These are phyloP conservation scores for Ceratocystis colombiana DNA, from an alignment of 2,329 filamentous ascomycete genomes.

Conservation along the genomic window DNA sequence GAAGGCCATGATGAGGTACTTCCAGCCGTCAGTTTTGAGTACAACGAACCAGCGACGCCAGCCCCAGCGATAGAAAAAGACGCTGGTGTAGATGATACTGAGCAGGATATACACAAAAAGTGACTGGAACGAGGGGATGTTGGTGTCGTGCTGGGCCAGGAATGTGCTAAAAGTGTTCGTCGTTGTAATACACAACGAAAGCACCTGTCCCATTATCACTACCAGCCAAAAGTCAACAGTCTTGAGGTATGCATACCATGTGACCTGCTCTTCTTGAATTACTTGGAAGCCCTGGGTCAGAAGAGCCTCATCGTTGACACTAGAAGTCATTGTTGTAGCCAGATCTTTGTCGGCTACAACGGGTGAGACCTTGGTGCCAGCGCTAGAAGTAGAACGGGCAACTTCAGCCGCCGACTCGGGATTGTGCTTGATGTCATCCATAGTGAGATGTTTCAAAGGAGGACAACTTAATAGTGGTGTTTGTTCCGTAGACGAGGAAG, in stretches of 20 bases:
- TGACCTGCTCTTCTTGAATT: conserved; percentile 44
- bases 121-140: conserved; percentile 89
- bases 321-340: conserved; percentile 14
- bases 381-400: conserved; percentile 24
- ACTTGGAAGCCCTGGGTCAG: conserved; percentile 44
- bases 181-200: conserved; percentile 79
- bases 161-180: conserved; percentile 86
- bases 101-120: conserved; percentile 90
- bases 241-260: conserved; percentile 64
- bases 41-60: conserved; percentile 57
- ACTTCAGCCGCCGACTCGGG: background rate
- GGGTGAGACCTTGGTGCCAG: conserved; percentile 20
- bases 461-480: conserved; percentile 20
- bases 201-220: conserved; percentile 67
- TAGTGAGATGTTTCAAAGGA: conserved; percentile 26
- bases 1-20: conserved; percentile 85
- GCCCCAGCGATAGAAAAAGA: conserved; percentile 72
- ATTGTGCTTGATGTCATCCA: conserved; percentile 7
- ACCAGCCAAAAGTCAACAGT: conserved; percentile 85
- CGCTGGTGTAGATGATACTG: conserved; percentile 67
- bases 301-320: conserved; percentile 32
- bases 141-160: conserved; percentile 54
- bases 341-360: conserved; percentile 23
- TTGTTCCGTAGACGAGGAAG: conserved; percentile 8
- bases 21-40: conserved; percentile 68